These are phyloP conservation scores for Colletotrichum scovillei DNA, from an alignment of 2,329 filamentous ascomycete species.

Conservation along the genomic window DNA sequence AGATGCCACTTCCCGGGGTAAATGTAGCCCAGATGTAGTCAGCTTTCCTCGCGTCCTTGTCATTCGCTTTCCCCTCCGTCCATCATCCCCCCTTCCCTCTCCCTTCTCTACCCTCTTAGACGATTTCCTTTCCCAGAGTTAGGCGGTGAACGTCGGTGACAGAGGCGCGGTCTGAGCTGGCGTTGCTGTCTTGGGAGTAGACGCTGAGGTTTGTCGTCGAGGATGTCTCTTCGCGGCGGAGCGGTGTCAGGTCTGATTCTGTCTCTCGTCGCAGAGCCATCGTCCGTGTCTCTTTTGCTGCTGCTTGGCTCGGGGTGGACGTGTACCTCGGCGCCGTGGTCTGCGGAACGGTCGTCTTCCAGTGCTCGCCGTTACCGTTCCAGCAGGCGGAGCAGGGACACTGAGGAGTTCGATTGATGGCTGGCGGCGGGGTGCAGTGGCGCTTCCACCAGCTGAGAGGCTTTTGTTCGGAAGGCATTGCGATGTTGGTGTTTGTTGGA, in stretches of 20 bases:
- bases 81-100: slow-evolving; percentile 1
- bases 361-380: slow-evolving; percentile 34
- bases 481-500: not conserved
- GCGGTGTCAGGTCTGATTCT: slow-evolving; percentile 25
- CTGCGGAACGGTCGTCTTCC: slow-evolving; percentile 26
- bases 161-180: slow-evolving; percentile 18
- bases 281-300: slow-evolving; percentile 12
- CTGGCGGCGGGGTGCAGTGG: slow-evolving; percentile 53
- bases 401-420: slow-evolving; percentile 45
- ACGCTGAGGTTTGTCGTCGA: slow-evolving; percentile 25
- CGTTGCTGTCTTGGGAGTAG: slow-evolving; percentile 21
- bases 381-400: slow-evolving; percentile 52
- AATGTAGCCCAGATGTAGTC: slow-evolving; percentile 9
- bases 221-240: slow-evolving; percentile 24
- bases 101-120: slow-evolving; percentile 1
- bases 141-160: slow-evolving; percentile 25
- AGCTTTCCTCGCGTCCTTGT: not conserved
- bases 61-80: not conserved
- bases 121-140: slow-evolving; percentile 22
- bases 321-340: not conserved
- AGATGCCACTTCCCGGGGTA: slow-evolving; percentile 11
- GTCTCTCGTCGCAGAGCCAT: slow-evolving; percentile 20
- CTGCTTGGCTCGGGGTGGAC: not conserved
- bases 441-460: slow-evolving; percentile 52
- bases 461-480: slow-evolving; percentile 34